Evolutionary conservation across 2,329 filamentous ascomycete genomes (phyloP), one percentile per base, ranked within the genome.

Genomic region (Metarhizium robertsii): DNA sequence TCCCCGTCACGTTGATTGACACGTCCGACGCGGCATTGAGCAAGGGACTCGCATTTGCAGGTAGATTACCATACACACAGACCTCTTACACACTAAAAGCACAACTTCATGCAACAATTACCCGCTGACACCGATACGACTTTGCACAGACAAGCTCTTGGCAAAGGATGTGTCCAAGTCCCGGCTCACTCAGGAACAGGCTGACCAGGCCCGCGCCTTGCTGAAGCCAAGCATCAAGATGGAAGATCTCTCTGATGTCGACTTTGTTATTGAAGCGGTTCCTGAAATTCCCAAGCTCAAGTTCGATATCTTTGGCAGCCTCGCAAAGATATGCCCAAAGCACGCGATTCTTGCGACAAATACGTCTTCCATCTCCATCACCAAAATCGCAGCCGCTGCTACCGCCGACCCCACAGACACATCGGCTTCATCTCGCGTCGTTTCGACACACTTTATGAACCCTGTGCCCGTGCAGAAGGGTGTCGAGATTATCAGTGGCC

Each of bases 371-470:
- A 99, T 99, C 69, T 92, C 90, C 58, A 96, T 99, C 70, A 99
- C 94, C 47, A 88, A 87, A 67, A 96, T 99, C 65, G 94, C 94
- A 20, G 92, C 94, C 3, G 84, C 92, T 10, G 92, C 92, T 1
- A 87, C 85, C 30, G 77, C 78, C 55, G 84, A 95, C 67, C 87
- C 90, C 1, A 92, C 76, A 18, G 88, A 96, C 66, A 85, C 89
- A 29, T 86, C 85, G 47, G 88, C 86, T 45, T 87, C 90, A 47
- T 92, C 90, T 6, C 87, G 94, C 50, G 94, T 99, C 10, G 84
- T 99, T 55, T 90, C 90, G 53, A 97, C 94, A 16, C 94, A 99
- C 72, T 99, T 99, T 74, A 99, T 99, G 94, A 99, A 99, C 77
- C 94, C 94, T 0, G 94, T 99, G 0, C 94, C 94, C 2, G 76